Evolutionary conservation across 257 asterid genomes (phyloP).

Genomic region (Solanum chilense): DNA sequence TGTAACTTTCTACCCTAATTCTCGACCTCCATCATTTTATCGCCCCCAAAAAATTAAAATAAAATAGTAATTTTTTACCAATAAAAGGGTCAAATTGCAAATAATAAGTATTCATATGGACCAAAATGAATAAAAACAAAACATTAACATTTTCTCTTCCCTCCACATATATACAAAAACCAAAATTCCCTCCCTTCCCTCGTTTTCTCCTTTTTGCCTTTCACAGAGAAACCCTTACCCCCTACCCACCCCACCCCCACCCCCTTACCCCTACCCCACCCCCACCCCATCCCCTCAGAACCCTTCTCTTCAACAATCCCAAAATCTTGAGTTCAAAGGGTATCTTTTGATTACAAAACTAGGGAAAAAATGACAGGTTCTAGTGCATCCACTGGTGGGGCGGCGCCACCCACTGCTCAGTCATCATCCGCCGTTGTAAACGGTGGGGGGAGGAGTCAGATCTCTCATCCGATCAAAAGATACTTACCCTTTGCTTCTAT

Average conservation of each 20-base stretch:
- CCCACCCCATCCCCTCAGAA: background rate
- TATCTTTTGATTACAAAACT: background rate
- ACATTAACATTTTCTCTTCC: conserved; percentile 26
- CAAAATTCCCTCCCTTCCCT: conserved; percentile 96
- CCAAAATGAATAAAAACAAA: conserved; percentile 7
- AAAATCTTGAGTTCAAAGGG: background rate
- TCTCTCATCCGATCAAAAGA: conserved; percentile 44
- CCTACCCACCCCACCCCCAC: conserved; percentile 5
- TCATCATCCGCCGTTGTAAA: conserved; percentile 25
- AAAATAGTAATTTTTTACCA: too few species aligned
- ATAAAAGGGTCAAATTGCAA: background rate
- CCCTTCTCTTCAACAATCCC: background rate
- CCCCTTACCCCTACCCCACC: conserved; percentile 12
- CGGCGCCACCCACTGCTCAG: conserved; percentile 34
- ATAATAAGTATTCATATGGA: background rate
- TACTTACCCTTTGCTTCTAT: conserved; percentile 68
- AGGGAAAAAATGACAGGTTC: conserved; percentile 30
- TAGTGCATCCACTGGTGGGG: conserved; percentile 33
- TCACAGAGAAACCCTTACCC: background rate
- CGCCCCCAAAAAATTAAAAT: too few species aligned
- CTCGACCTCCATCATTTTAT: background rate
- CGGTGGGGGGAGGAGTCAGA: conserved; percentile 31
- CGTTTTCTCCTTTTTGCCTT: conserved; percentile 28
- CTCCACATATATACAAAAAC: conserved; percentile 86
- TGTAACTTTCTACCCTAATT: background rate